Percentiles rank a stretch among this genome's conserved stretches.
Evolutionary conservation across 2,329 filamentous ascomycete species (phyloP).

Genomic region (Fusarium foetens): DNA sequence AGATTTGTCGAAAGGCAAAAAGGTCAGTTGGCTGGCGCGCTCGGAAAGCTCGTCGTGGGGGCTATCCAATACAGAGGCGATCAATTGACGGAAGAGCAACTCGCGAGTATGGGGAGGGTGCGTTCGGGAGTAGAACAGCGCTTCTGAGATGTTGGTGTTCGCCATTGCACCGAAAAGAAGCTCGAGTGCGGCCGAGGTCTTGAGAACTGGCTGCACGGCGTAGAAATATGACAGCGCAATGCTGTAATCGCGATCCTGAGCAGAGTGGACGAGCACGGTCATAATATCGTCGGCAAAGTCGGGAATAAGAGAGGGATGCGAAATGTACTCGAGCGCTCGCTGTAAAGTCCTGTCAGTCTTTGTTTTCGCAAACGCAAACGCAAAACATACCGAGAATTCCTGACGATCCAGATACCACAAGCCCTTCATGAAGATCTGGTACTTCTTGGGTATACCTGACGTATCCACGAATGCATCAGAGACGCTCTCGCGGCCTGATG

Average conservation of each 20-base stretch:
- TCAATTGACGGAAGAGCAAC: slow-evolving; percentile 73
- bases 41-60: slow-evolving; percentile 57
- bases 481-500: slow-evolving; percentile 60
- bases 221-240: slow-evolving; percentile 83
- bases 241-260: slow-evolving; percentile 67
- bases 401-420: slow-evolving; percentile 82
- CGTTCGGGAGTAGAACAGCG: slow-evolving; percentile 76
- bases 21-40: slow-evolving; percentile 75
- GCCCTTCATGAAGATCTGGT: slow-evolving; percentile 83
- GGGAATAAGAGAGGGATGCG: slow-evolving; percentile 80
- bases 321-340: slow-evolving; percentile 78
- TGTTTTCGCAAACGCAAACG: background rate
- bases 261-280: slow-evolving; percentile 71
- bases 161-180: slow-evolving; percentile 77
- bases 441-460: slow-evolving; percentile 77
- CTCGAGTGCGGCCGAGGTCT: slow-evolving; percentile 68
- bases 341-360: slow-evolving; percentile 45
- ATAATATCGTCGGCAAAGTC: slow-evolving; percentile 89
- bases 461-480: slow-evolving; percentile 68
- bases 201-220: slow-evolving; percentile 77
- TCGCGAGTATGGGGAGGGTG: slow-evolving; percentile 70
- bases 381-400: slow-evolving; percentile 67
- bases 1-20: slow-evolving; percentile 73
- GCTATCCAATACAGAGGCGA: slow-evolving; percentile 66
- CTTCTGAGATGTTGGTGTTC: slow-evolving; percentile 74